Evolutionary conservation across 768 basidiomycete species (phyloP), one percentile per base, ranked within the genome.

Genomic region (Leucogyrophana mollusca): DNA sequence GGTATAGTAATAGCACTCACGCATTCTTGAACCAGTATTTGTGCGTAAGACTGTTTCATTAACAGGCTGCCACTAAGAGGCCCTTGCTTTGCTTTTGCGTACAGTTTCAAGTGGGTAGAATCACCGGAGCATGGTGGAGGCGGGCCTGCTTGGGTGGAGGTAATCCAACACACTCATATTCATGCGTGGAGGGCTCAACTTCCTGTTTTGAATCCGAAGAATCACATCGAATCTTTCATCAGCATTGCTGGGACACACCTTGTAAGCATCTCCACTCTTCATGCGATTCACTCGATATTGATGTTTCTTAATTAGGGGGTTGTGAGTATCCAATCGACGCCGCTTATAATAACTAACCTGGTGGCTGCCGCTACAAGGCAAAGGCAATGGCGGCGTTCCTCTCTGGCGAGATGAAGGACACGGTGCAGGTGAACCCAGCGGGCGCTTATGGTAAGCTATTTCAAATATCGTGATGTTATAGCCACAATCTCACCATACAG

Each of bases 351-450:
- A 6, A 30, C 27, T 30, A 13, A 27, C 8, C 3, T n/a, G n/a
- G n/a, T n/a, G n/a, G n/a, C 17, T 14, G 5, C 34, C 18, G n/a
- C 13, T n/a, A n/a, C 14, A 35, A 90, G 90, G 77, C 90, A 1
- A 99, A 97, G 70, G 89, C 94, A 0, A 94, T 97, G 90, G 68
- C 94, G 0, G 94, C 96, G 0, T 91, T 97, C 62, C 71, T 97
- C 33, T 93, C 90, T 0, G 95, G 95, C 9, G 95, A 98, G 67
- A 96, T 97, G 85, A 86, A 87, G 61, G 91, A 95, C 54, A 94
- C 92, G 0, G 90, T 92, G 4, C 82, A 90, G 59, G 76, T 94
- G 69, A 83, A 87, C 58, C 86, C 86, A 11, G 87, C 85, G 11
- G 90, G 86, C 13, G 80, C 83, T 40, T 88, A 90, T 61, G 84